Conservation (phyloP, 805 yeast genomes). For the Metschnikowia amazonensis region DNA sequence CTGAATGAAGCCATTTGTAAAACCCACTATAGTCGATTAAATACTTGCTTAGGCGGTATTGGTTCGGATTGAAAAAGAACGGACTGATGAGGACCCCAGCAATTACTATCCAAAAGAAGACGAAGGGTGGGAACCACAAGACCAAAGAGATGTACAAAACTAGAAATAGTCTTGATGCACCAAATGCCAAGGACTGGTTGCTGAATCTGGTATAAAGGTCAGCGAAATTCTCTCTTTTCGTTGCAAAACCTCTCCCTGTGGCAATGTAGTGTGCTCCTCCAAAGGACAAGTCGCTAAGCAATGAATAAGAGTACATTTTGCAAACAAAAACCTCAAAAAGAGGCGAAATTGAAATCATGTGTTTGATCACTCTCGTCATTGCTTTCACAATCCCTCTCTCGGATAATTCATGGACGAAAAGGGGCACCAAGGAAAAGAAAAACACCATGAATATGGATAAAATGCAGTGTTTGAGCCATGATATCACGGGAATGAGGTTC, state of each 20-base stretch:
- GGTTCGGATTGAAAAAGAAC: slow-evolving; percentile 95
- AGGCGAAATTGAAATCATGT: slow-evolving; percentile 68
- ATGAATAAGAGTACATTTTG: slow-evolving; percentile 70
- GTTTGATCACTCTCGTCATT: slow-evolving; percentile 63
- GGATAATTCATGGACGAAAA: slow-evolving; percentile 72
- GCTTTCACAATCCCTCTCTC: slow-evolving; percentile 82
- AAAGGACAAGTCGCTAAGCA: slow-evolving; percentile 65
- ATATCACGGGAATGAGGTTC: slow-evolving; percentile 68
- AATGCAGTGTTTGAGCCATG: slow-evolving; percentile 80
- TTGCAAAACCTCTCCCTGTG: slow-evolving; percentile 85
- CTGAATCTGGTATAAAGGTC: slow-evolving; percentile 75
- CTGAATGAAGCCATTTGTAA: slow-evolving; percentile 66
- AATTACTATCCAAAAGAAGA: slow-evolving; percentile 97
- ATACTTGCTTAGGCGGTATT: slow-evolving; percentile 93
- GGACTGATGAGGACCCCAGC: slow-evolving; percentile 89
- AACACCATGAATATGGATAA: slow-evolving; percentile 78
- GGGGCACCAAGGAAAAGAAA: slow-evolving; percentile 75
- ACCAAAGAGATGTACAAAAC: slow-evolving; percentile 38
- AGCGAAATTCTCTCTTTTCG: slow-evolving; percentile 73
- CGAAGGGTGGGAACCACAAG: slow-evolving; percentile 87
- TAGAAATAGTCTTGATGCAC: slow-evolving; percentile 35
- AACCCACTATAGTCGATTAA: slow-evolving; percentile 94
- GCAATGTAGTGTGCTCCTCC: slow-evolving; percentile 89
- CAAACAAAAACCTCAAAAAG: slow-evolving; percentile 81
- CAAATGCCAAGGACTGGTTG: slow-evolving; percentile 71